A percentile compares a stretch with the other conserved stretches of the same genome.
These are phyloP conservation scores for Wickerhamiella allomyrinae DNA, from an alignment of 805 yeast species.

Conservation along the genomic window DNA sequence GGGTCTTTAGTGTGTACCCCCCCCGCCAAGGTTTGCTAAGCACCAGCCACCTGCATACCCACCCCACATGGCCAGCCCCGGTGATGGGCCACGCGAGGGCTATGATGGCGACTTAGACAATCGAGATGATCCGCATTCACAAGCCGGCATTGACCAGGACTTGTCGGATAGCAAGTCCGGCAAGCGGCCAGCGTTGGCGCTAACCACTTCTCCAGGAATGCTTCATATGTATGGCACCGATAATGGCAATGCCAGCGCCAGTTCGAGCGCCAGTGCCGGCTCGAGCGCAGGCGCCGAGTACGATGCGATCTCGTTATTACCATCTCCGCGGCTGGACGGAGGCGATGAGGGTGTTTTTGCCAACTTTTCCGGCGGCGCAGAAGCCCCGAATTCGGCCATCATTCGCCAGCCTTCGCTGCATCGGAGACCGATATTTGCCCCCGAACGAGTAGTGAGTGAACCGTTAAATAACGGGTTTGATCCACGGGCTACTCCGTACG, in stretches of 20 bases:
- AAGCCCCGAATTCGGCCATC: not conserved
- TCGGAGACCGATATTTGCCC: conserved; percentile 1
- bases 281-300: not conserved
- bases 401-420: conserved; percentile 4
- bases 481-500: not conserved
- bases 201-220: not conserved
- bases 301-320: conserved; percentile 7
- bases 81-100: not conserved
- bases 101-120: too few species aligned
- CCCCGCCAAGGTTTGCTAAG: not conserved
- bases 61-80: not conserved
- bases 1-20: too few species aligned
- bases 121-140: too few species aligned
- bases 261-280: not conserved
- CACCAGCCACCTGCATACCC: not conserved
- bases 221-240: not conserved
- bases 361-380: conserved; percentile 1
- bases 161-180: not conserved
- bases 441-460: conserved; percentile 2
- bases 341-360: conserved; percentile 5
- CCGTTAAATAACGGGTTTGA: not conserved
- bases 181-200: not conserved
- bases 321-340: conserved; percentile 6
- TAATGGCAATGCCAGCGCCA: not conserved
- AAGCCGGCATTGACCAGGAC: too few species aligned